Conservation (phyloP, 2,329 filamentous ascomycete genomes). For the Pseudogymnoascus sp. region DNA sequence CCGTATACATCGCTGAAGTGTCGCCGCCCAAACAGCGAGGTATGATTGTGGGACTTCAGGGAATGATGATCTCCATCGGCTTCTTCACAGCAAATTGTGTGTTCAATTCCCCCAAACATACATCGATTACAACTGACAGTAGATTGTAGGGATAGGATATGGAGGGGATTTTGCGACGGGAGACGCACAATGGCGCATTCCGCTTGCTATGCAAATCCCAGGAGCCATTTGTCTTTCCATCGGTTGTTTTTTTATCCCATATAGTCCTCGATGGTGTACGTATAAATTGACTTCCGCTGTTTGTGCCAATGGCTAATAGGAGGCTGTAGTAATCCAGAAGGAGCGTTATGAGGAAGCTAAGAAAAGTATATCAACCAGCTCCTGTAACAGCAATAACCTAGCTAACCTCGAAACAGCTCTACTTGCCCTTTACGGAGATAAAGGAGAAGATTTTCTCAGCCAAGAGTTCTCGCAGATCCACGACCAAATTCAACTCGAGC, state of each 20-base stretch:
- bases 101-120: not conserved
- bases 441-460: constrained; percentile 21
- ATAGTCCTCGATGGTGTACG: constrained; percentile 21
- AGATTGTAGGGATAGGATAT: constrained; percentile 32
- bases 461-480: constrained; percentile 29
- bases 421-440: constrained; percentile 21
- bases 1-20: constrained; percentile 26
- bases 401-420: constrained; percentile 14
- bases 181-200: constrained; percentile 32
- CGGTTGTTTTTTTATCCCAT: constrained; percentile 18
- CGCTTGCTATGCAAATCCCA: constrained; percentile 32
- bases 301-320: not conserved
- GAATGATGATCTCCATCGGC: constrained; percentile 33
- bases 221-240: constrained; percentile 17
- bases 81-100: constrained; percentile 34
- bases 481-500: constrained; percentile 29
- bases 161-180: constrained; percentile 30
- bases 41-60: constrained; percentile 30
- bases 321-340: constrained; percentile 13
- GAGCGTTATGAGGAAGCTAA: constrained; percentile 14
- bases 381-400: not conserved
- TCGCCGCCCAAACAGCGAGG: constrained; percentile 26
- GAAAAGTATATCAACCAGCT: not conserved
- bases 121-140: not conserved
- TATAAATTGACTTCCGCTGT: not conserved